These are phyloP conservation scores for Mayamaea pseudoterrestris DNA, from an alignment of 108 stramenopile species.

Conservation along the genomic window DNA sequence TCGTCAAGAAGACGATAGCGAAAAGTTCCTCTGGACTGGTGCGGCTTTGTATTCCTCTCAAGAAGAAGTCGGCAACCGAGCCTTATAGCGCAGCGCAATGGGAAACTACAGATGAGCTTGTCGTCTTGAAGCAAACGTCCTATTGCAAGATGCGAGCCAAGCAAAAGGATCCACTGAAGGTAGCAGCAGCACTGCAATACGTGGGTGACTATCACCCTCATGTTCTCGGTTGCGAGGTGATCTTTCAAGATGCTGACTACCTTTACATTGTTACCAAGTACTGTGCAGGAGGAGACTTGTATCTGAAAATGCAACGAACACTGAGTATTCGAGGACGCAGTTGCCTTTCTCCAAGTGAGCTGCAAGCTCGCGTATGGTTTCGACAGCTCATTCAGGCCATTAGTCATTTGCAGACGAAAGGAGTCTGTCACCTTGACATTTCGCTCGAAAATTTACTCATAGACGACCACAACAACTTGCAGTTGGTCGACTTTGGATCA, in stretches of 20 bases:
- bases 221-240: constrained; percentile 63
- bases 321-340: no score
- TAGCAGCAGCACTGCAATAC: constrained; percentile 81
- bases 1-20: constrained; percentile 23
- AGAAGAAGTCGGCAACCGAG: background rate
- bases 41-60: constrained; percentile 46
- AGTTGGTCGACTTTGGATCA: constrained; percentile 59
- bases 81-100: constrained; percentile 33
- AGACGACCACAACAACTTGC: constrained; percentile 23
- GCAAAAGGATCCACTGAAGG: constrained; percentile 82
- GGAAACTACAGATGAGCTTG: constrained; percentile 53
- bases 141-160: constrained; percentile 46
- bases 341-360: constrained; percentile 19
- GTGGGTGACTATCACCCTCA: constrained; percentile 66
- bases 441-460: constrained; percentile 64
- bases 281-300: constrained; percentile 75
- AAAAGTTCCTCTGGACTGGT: constrained; percentile 59
- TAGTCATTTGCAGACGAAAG: constrained; percentile 46
- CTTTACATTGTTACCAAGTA: constrained; percentile 78
- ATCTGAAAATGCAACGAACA: constrained; percentile 21
- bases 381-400: constrained; percentile 56
- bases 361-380: constrained; percentile 47
- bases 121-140: constrained; percentile 65
- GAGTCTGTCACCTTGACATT: constrained; percentile 65
- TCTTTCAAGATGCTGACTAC: constrained; percentile 72